phyloP scores from a whole-genome alignment of 164 flowering plant genomes.

The Brasenia schreberi region DNA sequence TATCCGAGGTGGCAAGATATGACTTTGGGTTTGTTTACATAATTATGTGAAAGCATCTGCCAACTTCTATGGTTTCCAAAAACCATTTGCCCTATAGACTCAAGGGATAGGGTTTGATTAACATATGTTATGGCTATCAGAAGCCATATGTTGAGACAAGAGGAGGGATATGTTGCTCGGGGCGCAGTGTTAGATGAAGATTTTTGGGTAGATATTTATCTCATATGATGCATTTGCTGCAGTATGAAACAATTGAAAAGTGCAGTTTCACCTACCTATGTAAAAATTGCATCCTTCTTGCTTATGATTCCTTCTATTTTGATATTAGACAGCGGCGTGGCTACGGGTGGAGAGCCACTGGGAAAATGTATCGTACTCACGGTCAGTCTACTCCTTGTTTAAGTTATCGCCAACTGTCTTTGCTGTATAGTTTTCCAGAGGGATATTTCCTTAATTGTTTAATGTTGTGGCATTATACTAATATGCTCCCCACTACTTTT shows the following conservation, averaged over 20 bases:
- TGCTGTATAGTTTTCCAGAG: neutral
- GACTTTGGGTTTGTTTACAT: too few species aligned
- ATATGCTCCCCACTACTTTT: constrained; percentile 2
- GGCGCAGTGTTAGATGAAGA: constrained; percentile 60
- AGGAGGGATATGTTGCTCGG: constrained; percentile 50
- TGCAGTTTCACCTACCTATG: neutral
- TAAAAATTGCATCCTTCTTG: neutral
- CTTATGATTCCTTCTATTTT: constrained; percentile 1
- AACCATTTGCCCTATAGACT: too few species aligned
- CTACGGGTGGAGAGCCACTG: constrained; percentile 60
- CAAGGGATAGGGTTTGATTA: too few species aligned
- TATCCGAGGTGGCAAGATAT: too few species aligned
- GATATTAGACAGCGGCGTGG: constrained; percentile 64
- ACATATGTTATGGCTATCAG: too few species aligned
- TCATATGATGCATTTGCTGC: neutral
- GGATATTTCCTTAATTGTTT: neutral
- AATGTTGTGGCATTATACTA: neutral
- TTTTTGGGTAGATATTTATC: constrained; percentile 37
- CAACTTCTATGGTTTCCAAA: too few species aligned
- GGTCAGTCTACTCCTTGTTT: constrained; percentile 22
- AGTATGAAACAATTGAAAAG: neutral
- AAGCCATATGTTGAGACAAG: too few species aligned
- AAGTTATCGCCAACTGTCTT: neutral
- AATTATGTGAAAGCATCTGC: too few species aligned
- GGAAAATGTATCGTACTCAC: constrained; percentile 42